These are phyloP conservation scores for Chlamydomonas reinhardtii DNA, from an alignment of 163 green algal species.

Conservation along the genomic window DNA sequence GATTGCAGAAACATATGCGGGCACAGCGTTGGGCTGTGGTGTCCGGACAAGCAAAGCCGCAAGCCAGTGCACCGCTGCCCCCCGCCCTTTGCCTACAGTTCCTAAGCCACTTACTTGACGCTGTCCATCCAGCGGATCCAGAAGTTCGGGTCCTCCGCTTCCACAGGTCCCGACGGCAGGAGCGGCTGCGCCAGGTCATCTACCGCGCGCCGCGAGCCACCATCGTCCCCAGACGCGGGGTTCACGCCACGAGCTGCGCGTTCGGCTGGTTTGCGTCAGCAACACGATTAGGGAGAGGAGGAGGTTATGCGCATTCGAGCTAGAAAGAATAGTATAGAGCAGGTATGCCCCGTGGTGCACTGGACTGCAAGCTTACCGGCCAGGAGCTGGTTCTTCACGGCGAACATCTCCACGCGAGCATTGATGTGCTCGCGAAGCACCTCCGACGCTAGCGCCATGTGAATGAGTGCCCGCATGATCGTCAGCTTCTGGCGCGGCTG, in stretches of 20 bases:
- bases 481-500: constrained; percentile 62
- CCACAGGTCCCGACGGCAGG: background rate
- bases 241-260: background rate
- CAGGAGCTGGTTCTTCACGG: constrained; percentile 15
- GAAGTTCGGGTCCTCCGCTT: constrained; percentile 39
- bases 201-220: background rate
- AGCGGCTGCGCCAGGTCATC: constrained; percentile 12
- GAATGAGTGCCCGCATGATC: constrained; percentile 70
- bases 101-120: constrained; percentile 43
- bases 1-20: no score
- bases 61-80: no score
- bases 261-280: no score
- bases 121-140: constrained; percentile 56
- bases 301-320: no score
- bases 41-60: background rate
- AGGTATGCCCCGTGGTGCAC: no score
- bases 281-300: no score
- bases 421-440: constrained; percentile 70
- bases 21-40: background rate
- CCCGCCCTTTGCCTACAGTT: background rate
- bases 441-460: constrained; percentile 72
- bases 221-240: background rate
- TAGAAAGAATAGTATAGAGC: no score
- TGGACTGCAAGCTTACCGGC: background rate
- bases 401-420: constrained; percentile 63